These are phyloP conservation scores for Beauveria bassiana DNA, from an alignment of 2,329 filamentous ascomycete species.

Conservation along the genomic window DNA sequence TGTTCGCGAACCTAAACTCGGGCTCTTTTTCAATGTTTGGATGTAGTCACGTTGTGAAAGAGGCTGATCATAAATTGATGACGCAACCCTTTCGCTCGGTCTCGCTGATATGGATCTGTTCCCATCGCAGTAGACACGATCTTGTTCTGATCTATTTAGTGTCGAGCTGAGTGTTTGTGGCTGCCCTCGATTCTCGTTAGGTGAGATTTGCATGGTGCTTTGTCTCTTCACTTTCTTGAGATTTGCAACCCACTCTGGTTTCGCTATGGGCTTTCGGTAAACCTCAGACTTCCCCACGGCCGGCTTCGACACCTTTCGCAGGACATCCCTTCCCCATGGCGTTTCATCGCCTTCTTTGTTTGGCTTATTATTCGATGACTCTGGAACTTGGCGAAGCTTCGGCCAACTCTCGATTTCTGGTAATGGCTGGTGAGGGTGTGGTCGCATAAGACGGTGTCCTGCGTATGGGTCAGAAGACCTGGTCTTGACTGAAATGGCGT, in stretches of 20 bases:
- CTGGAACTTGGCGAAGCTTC: conserved; percentile 6
- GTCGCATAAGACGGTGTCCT: conserved; percentile 1
- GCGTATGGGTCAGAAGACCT: conserved; percentile 4
- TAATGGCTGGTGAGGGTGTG: conserved; percentile 9
- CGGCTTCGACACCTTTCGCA: conserved; percentile 4
- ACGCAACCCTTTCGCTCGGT: conserved; percentile 1
- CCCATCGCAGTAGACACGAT: conserved; percentile 7
- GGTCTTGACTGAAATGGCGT: neutral
- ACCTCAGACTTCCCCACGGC: neutral
- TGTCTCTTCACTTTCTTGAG: neutral
- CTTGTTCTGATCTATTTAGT: neutral
- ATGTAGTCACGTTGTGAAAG: neutral
- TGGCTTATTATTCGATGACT: neutral
- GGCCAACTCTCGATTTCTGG: conserved; percentile 6
- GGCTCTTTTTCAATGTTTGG: neutral
- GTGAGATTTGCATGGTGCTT: neutral
- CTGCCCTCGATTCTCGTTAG: neutral
- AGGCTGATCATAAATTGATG: conserved; percentile 3
- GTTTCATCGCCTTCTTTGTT: neutral
- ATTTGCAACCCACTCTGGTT: conserved; percentile 3
- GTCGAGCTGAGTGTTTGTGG: neutral
- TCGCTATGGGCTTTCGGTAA: neutral
- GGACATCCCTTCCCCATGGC: conserved; percentile 3
- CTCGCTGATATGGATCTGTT: conserved; percentile 8
- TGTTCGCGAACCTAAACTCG: neutral